Conservation (phyloP, 2,329 filamentous ascomycete genomes). For the Apiospora malaysiana region DNA sequence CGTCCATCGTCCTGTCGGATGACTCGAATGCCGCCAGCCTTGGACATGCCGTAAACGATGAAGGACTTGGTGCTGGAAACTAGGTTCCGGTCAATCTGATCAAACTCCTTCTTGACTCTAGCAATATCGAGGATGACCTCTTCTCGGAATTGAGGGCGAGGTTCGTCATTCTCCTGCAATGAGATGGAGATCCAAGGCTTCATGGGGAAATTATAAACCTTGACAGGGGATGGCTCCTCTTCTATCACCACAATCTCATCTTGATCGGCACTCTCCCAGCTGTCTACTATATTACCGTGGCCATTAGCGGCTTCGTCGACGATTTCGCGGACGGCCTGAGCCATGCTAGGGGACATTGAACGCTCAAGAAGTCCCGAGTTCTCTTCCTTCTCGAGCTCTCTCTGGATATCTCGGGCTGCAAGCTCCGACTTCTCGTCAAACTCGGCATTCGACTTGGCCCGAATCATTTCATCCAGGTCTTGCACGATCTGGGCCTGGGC, state of each 20-base stretch:
- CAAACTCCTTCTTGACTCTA: slow-evolving; percentile 94
- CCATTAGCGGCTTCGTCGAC: slow-evolving; percentile 65
- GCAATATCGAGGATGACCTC: slow-evolving; percentile 91
- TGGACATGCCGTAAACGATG: slow-evolving; percentile 93
- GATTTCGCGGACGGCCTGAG: slow-evolving; percentile 54
- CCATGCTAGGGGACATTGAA: slow-evolving; percentile 55
- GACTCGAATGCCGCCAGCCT: slow-evolving; percentile 89
- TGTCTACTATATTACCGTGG: slow-evolving; percentile 74
- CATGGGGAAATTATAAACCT: slow-evolving; percentile 95
- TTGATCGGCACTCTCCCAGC: slow-evolving; percentile 87
- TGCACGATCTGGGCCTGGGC: slow-evolving; percentile 54
- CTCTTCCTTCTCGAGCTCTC: slow-evolving; percentile 60
- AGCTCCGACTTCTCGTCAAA: slow-evolving; percentile 56
- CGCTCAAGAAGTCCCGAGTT: slow-evolving; percentile 61
- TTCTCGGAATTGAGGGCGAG: slow-evolving; percentile 71
- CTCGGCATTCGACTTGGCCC: slow-evolving; percentile 59
- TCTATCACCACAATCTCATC: slow-evolving; percentile 70
- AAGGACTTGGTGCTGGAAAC: slow-evolving; percentile 88
- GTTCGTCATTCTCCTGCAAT: slow-evolving; percentile 64
- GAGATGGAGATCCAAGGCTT: slow-evolving; percentile 92
- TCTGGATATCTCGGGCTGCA: slow-evolving; percentile 55
- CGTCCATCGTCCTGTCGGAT: slow-evolving; percentile 94
- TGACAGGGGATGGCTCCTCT: slow-evolving; percentile 70
- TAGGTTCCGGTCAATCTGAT: slow-evolving; percentile 93
- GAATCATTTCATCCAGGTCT: slow-evolving; percentile 55